These are phyloP conservation scores for Coemansia sp. DNA, from an alignment of 371 early-diverging fungal genomes.

Conservation along the genomic window DNA sequence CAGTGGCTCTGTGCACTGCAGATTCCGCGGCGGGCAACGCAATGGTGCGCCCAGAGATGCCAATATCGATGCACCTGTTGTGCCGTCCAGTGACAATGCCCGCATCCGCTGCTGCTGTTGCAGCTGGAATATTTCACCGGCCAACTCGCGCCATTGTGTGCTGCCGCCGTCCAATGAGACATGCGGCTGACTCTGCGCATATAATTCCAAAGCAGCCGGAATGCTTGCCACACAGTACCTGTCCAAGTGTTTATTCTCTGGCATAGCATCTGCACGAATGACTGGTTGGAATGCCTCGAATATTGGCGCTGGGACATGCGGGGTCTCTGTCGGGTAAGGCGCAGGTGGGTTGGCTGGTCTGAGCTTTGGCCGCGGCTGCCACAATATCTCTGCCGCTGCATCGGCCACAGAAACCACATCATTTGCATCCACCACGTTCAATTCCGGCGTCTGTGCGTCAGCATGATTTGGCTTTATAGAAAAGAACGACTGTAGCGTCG, in stretches of 20 bases:
- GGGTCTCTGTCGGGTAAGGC: conserved; percentile 24
- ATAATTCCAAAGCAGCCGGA: neutral
- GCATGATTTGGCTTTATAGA: neutral
- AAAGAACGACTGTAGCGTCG: conserved; percentile 39
- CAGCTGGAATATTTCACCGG: neutral
- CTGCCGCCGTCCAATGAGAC: conserved; percentile 5
- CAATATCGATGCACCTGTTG: neutral
- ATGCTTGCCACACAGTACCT: neutral
- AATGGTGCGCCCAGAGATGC: neutral
- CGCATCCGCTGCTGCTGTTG: neutral
- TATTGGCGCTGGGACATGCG: conserved; percentile 28
- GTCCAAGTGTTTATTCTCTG: neutral
- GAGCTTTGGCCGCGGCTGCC: conserved; percentile 6
- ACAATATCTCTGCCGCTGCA: neutral
- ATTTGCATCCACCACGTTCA: neutral
- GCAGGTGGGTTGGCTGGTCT: conserved; percentile 23
- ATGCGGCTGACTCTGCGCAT: neutral
- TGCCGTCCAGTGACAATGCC: neutral
- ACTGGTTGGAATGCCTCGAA: conserved; percentile 3
- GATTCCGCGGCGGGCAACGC: conserved; percentile 13
- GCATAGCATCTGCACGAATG: neutral
- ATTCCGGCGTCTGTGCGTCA: neutral
- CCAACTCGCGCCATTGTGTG: conserved; percentile 14
- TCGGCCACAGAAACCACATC: neutral
- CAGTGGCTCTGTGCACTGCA: conserved; percentile 27